A percentile compares a stretch with the other conserved stretches of the same genome.
Evolutionary conservation across 345 rosid genomes (phyloP).

Genomic region (Kernera saxatilis): DNA sequence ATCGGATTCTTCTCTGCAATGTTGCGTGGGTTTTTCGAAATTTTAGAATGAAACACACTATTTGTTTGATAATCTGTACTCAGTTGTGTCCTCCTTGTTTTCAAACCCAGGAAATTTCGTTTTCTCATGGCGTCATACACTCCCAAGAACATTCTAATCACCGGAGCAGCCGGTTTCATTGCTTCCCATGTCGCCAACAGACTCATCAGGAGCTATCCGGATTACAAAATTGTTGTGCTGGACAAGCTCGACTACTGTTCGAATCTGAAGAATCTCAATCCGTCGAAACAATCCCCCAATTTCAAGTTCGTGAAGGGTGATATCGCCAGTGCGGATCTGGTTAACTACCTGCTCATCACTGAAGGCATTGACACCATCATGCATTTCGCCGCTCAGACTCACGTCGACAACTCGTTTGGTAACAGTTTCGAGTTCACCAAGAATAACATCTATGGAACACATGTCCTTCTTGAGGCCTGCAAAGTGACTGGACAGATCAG

Average conservation of each 20-base stretch:
- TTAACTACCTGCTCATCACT: slow-evolving; percentile 76
- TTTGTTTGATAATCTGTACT: not conserved
- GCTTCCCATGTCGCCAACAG: slow-evolving; percentile 73
- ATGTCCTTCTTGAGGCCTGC: slow-evolving; percentile 77
- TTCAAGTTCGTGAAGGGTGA: slow-evolving; percentile 80
- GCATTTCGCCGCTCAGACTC: slow-evolving; percentile 90
- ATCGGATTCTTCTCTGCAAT: not conserved
- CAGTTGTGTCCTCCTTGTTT: not conserved
- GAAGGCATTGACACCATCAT: slow-evolving; percentile 80
- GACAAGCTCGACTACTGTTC: slow-evolving; percentile 88
- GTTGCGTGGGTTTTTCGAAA: not conserved
- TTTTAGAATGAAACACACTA: not conserved
- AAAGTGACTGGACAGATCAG: slow-evolving; percentile 79
- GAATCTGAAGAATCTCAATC: slow-evolving; percentile 61
- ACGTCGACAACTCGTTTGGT: slow-evolving; percentile 79
- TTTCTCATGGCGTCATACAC: slow-evolving; percentile 39
- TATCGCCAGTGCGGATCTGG: slow-evolving; percentile 72
- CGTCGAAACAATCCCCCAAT: slow-evolving; percentile 54
- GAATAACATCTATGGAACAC: slow-evolving; percentile 77
- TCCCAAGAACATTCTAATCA: slow-evolving; percentile 71
- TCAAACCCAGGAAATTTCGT: not conserved
- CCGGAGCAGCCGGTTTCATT: slow-evolving; percentile 83
- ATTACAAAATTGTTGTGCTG: slow-evolving; percentile 72
- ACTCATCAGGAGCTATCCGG: slow-evolving; percentile 62
- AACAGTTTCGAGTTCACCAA: slow-evolving; percentile 86